Percentiles rank a stretch among this genome's conserved stretches.
Evolutionary conservation across 495 filamentous ascomycete species (phyloP).

Genomic region (Tricharina praecox): DNA sequence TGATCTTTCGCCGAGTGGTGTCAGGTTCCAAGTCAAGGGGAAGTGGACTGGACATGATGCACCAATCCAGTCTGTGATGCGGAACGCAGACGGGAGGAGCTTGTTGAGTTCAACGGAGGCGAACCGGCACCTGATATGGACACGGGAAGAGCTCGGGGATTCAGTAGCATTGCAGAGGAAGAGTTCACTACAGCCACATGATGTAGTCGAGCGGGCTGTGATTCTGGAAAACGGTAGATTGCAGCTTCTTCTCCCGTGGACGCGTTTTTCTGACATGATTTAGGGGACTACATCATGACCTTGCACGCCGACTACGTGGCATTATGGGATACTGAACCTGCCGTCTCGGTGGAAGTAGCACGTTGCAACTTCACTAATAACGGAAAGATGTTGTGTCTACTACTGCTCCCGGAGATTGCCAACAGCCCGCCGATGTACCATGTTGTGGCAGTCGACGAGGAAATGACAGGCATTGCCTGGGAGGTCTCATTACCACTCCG

Average conservation of each 20-base stretch:
- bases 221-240: constrained; percentile 61
- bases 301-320: constrained; percentile 60
- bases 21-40: constrained; percentile 40
- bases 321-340: constrained; percentile 39
- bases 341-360: constrained; percentile 13
- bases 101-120: constrained; percentile 65
- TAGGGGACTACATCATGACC: constrained; percentile 63
- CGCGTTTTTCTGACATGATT: constrained; percentile 46
- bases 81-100: constrained; percentile 62
- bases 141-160: constrained; percentile 37
- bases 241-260: constrained; percentile 5
- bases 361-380: constrained; percentile 39
- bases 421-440: constrained; percentile 36
- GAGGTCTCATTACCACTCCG: constrained; percentile 42
- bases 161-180: constrained; percentile 43
- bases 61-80: constrained; percentile 65
- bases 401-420: constrained; percentile 53
- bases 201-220: constrained; percentile 72
- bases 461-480: constrained; percentile 76
- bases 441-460: constrained; percentile 66
- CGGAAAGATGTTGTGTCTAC: constrained; percentile 66
- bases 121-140: constrained; percentile 73
- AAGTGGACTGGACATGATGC: constrained; percentile 75
- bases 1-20: constrained; percentile 52
- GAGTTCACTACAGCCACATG: constrained; percentile 48